Base-by-base conservation (phyloP, 179 eudicot genomes). In the Beta corolliflora region DNA sequence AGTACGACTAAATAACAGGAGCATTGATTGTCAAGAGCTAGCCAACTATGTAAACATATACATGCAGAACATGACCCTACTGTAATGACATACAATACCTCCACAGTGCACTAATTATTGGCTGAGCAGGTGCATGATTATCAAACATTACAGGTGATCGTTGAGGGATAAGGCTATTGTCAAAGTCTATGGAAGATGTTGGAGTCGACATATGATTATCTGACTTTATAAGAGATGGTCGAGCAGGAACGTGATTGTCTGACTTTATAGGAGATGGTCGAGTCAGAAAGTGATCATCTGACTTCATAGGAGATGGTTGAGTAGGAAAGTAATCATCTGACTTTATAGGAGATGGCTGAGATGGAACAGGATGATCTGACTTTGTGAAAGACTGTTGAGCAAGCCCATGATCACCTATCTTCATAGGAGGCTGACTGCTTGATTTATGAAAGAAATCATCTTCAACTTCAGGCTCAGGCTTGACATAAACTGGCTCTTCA, bases 51-150 rank as follows among this genome's bases (percentile, higher is more conserved):
- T n/a, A 64, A 64, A 18, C 21, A 59, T 5, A 59, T 59, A 18
- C 63, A 18, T 36, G n/a, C 23, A 64, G 14, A 36, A 21, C 29
- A 46, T 25, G 54, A 70, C 15, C 48, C 18, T 55, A 56, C 14
- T 16, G 1, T 25, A 69, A 41, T 16, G 23, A 60, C 56, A 6
- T 31, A 50, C 9, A 23, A n/a, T 83, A 86, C 86, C 86, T 86
- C 88, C 88, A 86, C 53, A 82, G 68, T 14, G 73, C 84, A 63
- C 81, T 77, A 13, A 21, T 64, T 52, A 83, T 25, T n/a, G 88
- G 88, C 50, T 75, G 84, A 31, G 81, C 80, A 79, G 76, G 77
- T 65, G 54, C 48, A 69, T 70, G 11, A 70, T 16, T 53, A 61
- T 63, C 75, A 23, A 55, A 48, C 10, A 61, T 75, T 60, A 56